Percentiles rank a stretch among this genome's conserved stretches.
phyloP scores from a whole-genome alignment of 148 eudicot genomes.

The Arbutus unedo region DNA sequence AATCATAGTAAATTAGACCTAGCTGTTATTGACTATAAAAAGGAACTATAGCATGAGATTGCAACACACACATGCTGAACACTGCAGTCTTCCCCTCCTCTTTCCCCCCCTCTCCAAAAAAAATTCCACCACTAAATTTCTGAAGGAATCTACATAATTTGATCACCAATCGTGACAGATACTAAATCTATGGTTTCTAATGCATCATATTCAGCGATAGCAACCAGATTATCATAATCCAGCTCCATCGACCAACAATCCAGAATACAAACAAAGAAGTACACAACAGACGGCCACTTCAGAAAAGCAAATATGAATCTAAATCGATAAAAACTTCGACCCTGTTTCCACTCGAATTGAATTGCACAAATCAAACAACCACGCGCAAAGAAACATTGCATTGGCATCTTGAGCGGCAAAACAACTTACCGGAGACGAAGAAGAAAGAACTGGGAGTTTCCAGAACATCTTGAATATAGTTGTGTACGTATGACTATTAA shows the following conservation, averaged over 20 bases:
- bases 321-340: not conserved
- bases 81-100: no score
- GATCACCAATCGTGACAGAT: not conserved
- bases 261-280: not conserved
- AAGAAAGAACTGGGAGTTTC: slow-evolving; percentile 75
- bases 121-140: not conserved
- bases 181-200: not conserved
- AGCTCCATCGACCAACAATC: slow-evolving; percentile 12
- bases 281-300: slow-evolving; percentile 10
- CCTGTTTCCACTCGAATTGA: not conserved
- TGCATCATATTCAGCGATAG: not conserved
- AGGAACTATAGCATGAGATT: no score
- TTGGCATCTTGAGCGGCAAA: not conserved
- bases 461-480: slow-evolving; percentile 58
- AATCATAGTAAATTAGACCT: not conserved
- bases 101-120: no score
- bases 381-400: not conserved
- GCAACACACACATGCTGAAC: no score
- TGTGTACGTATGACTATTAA: not conserved
- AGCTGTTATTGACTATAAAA: no score
- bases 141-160: not conserved
- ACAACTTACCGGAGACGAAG: slow-evolving; percentile 79
- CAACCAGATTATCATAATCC: not conserved
- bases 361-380: not conserved
- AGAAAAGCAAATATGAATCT: not conserved